Percentiles rank a stretch among this genome's conserved stretches.
phyloP scores from a whole-genome alignment of 2,329 filamentous ascomycete genomes.

The Nemania sp. region DNA sequence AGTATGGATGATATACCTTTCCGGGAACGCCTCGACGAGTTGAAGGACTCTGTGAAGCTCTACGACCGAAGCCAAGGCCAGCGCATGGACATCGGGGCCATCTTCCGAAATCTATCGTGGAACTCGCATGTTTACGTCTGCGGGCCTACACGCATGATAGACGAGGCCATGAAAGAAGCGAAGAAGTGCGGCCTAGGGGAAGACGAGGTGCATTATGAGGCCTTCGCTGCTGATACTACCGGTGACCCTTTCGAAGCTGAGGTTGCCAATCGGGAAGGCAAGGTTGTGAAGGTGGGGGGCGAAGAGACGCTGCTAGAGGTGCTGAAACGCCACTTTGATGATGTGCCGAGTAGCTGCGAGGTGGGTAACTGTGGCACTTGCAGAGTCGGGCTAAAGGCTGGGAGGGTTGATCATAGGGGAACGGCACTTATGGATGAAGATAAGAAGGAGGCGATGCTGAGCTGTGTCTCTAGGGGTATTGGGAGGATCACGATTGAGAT shows the following conservation, averaged over 20 bases:
- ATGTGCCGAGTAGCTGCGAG: conserved; percentile 62
- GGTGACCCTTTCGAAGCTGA: conserved; percentile 72
- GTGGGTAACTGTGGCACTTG: conserved; percentile 68
- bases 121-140: conserved; percentile 72
- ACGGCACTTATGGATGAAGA: conserved; percentile 61
- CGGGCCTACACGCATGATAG: conserved; percentile 69
- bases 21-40: conserved; percentile 56
- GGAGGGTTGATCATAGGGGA: conserved; percentile 63
- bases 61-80: conserved; percentile 66
- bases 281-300: conserved; percentile 58
- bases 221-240: conserved; percentile 64
- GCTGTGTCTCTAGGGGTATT: conserved; percentile 65
- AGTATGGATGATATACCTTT: conserved; percentile 67
- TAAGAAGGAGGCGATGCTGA: conserved; percentile 59
- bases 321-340: conserved; percentile 57
- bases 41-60: conserved; percentile 59
- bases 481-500: conserved; percentile 63
- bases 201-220: conserved; percentile 70
- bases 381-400: conserved; percentile 57
- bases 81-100: conserved; percentile 62
- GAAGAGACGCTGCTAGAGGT: conserved; percentile 65
- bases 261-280: conserved; percentile 56
- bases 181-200: conserved; percentile 58
- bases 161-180: conserved; percentile 59
- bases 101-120: conserved; percentile 62